Base-by-base conservation (phyloP, 805 yeast genomes). In the Metschnikowia noctiluminum region DNA sequence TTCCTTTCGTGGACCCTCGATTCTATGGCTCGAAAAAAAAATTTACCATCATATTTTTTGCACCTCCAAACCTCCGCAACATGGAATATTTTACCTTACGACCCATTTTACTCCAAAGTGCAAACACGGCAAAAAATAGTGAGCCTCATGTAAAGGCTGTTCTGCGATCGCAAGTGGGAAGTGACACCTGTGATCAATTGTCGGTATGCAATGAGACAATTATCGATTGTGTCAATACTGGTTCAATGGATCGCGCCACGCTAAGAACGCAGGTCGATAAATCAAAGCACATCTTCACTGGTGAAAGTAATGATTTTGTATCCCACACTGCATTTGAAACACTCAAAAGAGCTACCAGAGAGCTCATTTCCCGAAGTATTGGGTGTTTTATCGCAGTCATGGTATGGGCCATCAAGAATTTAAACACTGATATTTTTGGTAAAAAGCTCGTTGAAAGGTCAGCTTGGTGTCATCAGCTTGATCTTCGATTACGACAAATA, bases 401-500 rank as follows among this genome's bases (percentile, higher is more conserved):
- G 14, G 46, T 45, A 21, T 13, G 28, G 21, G 13, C 61, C 8
- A 63, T 69, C 13, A 37, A 49, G 9, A 14, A 60, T 2, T 57
- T 76, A 41, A 74, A 75, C 54, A 55, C 51, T 13, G 56, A 58
- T 14, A 9, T 66, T 1, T 32, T 46, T 7, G 55, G 59, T 5
- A 32, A 48, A 7, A 66, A 64, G 35, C 60, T 74, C 7, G 68
- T 71, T 27, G 73, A 71, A 14, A 40, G 72, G 0, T 84, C 88
- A 13, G 85, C 84, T 2, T 77, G 87, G 1, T 83, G 89, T 5
- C 83, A 83, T 58, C 98, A 92, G 62, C 69, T 90, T 1, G 96
- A 89, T 62, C 68, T 89, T 28, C 68, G 97, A 40, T 66, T 87
- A 12, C 84, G 82, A 52, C 97, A 91, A 57, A 63, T 89, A 13